Base-by-base conservation (phyloP, 805 yeast species). In the Middelhovenomyces tepae region DNA sequence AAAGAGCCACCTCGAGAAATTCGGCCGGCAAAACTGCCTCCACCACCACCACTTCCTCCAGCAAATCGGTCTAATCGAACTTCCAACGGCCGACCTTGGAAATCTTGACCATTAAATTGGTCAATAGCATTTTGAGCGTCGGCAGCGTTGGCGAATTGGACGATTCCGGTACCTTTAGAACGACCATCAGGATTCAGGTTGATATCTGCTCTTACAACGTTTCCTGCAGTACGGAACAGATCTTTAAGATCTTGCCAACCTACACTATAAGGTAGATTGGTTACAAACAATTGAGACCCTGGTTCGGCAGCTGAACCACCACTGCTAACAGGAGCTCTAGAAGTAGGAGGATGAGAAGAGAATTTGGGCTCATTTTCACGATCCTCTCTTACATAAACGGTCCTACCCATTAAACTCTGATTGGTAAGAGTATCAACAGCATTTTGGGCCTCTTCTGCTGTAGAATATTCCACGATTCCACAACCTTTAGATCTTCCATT, bases 201-300 rank as follows among this genome's bases (percentile, higher is more conserved):
- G 14, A 87, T 75, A 53, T 85, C 94, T 2, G 95, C 94, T 35
- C 91, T 75, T 15, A 70, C 63, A n/a, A 87, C 82, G 32, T 64
- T 69, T 19, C 95, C 96, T 39, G 72, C 77, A 29, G 67, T 70
- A 45, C 81, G 70, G 69, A 87, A 83, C 48, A 86, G 60, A 51
- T 86, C 95, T 54, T 86, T 83, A 46, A 87, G 65, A 30, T 79
- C 81, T 54, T 79, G 85, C 94, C 95, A 83, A 43, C 71, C 75
- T 26, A 73, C 64, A n/a, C 80, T 69, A 60, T 69, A 85, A 13
- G 97, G 95, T 42, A 87, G 61, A 54, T 87, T 84, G 20, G 83
- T 83, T 27, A 83, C 74, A 56, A 80, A 83, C 25, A 85, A 66
- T 54, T 81, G 43, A 27, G 63, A 49, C 24, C 70, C 70, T 9